A percentile compares a stretch with the other conserved stretches of the same genome.
Evolutionary conservation across 2,329 filamentous ascomycete genomes (phyloP).

Genomic region (Shiraia bambusicola): DNA sequence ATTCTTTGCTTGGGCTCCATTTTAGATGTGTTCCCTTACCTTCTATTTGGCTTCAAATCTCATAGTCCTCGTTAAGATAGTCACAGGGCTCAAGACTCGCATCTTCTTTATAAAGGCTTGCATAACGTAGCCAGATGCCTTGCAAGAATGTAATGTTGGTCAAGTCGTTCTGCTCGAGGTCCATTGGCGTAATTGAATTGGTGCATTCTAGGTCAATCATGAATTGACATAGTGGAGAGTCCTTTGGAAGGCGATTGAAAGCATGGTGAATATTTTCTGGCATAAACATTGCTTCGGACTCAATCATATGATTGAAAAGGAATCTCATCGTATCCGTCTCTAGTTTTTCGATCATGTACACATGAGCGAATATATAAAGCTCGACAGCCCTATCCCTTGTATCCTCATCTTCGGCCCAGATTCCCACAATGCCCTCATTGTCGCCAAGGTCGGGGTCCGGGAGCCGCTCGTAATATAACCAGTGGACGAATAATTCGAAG

Average conservation of each 20-base stretch:
- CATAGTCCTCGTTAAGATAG: neutral
- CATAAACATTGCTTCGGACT: too few relatives aligned
- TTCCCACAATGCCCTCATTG: conserved; percentile 1
- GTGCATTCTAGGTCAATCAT: neutral
- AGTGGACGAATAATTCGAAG: conserved; percentile 19
- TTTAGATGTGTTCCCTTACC: too few relatives aligned
- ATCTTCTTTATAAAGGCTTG: neutral
- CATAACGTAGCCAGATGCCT: neutral
- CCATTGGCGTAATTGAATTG: neutral
- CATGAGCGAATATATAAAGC: conserved; percentile 12
- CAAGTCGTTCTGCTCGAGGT: neutral
- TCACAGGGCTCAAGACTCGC: neutral
- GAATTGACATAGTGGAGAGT: neutral
- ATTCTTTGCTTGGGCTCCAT: too few relatives aligned
- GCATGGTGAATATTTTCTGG: neutral
- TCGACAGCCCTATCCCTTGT: conserved; percentile 2
- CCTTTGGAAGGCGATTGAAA: neutral
- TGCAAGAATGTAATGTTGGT: neutral
- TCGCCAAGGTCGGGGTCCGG: conserved; percentile 1
- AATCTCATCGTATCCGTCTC: neutral
- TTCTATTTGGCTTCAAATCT: neutral
- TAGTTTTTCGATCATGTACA: conserved; percentile 3
- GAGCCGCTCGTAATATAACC: conserved; percentile 14
- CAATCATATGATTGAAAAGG: neutral
- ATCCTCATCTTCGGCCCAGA: neutral